Evolutionary conservation across 495 filamentous ascomycete species (phyloP).

Genomic region (Monascus purpureus): DNA sequence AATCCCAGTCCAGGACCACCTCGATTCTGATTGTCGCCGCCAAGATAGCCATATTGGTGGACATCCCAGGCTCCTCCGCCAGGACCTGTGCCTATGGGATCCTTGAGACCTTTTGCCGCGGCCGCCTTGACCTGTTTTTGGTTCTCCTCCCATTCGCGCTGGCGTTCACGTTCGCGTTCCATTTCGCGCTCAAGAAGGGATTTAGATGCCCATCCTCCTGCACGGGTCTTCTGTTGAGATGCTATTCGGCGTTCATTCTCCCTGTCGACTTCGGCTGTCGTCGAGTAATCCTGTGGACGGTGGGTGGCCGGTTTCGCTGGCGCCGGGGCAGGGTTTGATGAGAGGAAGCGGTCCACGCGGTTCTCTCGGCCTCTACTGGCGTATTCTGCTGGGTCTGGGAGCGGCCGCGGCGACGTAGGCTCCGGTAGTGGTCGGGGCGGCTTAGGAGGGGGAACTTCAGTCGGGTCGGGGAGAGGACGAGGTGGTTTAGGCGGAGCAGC

Average conservation of each 20-base stretch:
- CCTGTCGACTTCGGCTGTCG: conserved; percentile 49
- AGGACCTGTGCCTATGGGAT: conserved; percentile 37
- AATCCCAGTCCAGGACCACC: conserved; percentile 54
- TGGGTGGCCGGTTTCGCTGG: conserved; percentile 23
- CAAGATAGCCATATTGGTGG: conserved; percentile 75
- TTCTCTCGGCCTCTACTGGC: conserved; percentile 14
- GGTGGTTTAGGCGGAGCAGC: conserved; percentile 21
- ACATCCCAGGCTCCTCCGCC: conserved; percentile 65
- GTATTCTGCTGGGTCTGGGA: conserved; percentile 37
- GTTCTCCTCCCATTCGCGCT: conserved; percentile 89
- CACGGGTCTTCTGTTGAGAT: conserved; percentile 54
- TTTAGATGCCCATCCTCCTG: conserved; percentile 63
- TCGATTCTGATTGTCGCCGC: conserved; percentile 72
- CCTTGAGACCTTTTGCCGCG: conserved; percentile 25
- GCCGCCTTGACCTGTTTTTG: conserved; percentile 58
- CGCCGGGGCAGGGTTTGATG: conserved; percentile 34
- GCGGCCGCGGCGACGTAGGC: conserved; percentile 27
- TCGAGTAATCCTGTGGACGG: conserved; percentile 40
- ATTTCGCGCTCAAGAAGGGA: conserved; percentile 87
- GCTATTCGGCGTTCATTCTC: conserved; percentile 53
- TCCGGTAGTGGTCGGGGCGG: conserved; percentile 4
- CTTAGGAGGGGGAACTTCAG: conserved; percentile 2
- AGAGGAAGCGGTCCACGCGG: conserved; percentile 34
- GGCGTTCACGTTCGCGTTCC: conserved; percentile 85
- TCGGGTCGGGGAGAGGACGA: conserved; percentile 21